phyloP scores from a whole-genome alignment of 2,329 filamentous ascomycete species.

The Mycogone perniciosa region DNA sequence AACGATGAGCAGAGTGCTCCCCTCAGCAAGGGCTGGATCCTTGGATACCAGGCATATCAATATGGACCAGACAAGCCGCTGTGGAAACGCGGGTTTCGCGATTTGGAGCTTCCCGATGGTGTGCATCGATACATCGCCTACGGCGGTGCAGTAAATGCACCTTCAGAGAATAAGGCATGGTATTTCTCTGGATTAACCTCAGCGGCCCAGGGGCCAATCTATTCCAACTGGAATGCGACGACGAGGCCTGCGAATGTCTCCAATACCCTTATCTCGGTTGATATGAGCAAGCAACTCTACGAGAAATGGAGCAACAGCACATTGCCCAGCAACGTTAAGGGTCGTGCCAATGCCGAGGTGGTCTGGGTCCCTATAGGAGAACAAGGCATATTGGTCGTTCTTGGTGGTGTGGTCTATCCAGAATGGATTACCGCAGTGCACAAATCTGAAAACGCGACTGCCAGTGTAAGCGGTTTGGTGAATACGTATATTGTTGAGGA shows the following conservation, averaged over 20 bases:
- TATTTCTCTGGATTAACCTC: conserved; percentile 62
- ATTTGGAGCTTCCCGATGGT: conserved; percentile 33
- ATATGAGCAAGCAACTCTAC: conserved; percentile 46
- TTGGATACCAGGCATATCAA: conserved; percentile 47
- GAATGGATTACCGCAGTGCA: conserved; percentile 33
- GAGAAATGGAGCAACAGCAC: conserved; percentile 54
- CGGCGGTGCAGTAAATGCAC: conserved; percentile 57
- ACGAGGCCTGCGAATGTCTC: conserved; percentile 41
- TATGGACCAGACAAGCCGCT: conserved; percentile 40
- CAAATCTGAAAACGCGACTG: conserved; percentile 23
- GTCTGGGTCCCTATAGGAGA: conserved; percentile 73
- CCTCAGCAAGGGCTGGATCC: conserved; percentile 37
- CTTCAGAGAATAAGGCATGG: conserved; percentile 65
- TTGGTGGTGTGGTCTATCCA: conserved; percentile 66
- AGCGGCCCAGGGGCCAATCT: conserved; percentile 43
- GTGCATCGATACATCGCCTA: conserved; percentile 58
- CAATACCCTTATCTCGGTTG: conserved; percentile 52
- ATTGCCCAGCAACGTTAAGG: conserved; percentile 41
- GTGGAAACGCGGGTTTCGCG: conserved; percentile 39
- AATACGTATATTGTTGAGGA: not conserved
- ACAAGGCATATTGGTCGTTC: conserved; percentile 67
- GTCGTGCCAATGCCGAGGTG: conserved; percentile 57
- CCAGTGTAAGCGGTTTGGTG: conserved; percentile 26
- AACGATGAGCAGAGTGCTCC: conserved; percentile 28
- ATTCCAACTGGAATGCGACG: conserved; percentile 29